phyloP scores from a whole-genome alignment of 139 green algal species.

The Chlorella sp. region DNA sequence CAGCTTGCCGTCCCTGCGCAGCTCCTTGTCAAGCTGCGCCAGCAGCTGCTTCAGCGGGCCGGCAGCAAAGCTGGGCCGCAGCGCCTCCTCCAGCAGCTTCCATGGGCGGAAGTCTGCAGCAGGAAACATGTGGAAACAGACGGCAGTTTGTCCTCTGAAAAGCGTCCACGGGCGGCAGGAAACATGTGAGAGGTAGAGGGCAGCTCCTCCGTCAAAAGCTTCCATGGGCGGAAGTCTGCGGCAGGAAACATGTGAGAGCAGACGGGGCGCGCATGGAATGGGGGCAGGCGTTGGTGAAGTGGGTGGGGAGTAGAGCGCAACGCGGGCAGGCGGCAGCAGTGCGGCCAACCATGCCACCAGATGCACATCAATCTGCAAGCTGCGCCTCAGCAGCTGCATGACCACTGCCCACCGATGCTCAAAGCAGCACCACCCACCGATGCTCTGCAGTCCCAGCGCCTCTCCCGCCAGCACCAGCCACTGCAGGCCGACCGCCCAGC shows the following conservation, averaged over 20 bases:
- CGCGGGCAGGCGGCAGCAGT: too few relatives aligned
- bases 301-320: too few relatives aligned
- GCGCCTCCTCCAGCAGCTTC: conserved; percentile 13
- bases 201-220: background rate
- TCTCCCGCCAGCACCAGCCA: conserved; percentile 6
- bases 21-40: too few relatives aligned
- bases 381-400: too few relatives aligned
- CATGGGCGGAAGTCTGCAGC: conserved; percentile 8
- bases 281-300: too few relatives aligned
- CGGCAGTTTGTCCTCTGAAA: too few relatives aligned
- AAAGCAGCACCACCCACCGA: background rate
- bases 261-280: too few relatives aligned
- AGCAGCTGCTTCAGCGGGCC: background rate
- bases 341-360: background rate
- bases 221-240: background rate
- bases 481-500: conserved; percentile 41
- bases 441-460: background rate
- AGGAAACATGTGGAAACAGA: too few relatives aligned
- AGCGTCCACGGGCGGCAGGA: too few relatives aligned
- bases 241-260: background rate
- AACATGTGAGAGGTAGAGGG: too few relatives aligned
- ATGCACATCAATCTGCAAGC: background rate
- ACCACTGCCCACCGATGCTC: background rate
- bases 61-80: background rate
- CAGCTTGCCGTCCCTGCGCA: background rate